Percentiles rank a stretch among this genome's conserved stretches.
phyloP scores from a whole-genome alignment of 371 early-diverging fungal genomes.

The Saksenaea oblongispora region DNA sequence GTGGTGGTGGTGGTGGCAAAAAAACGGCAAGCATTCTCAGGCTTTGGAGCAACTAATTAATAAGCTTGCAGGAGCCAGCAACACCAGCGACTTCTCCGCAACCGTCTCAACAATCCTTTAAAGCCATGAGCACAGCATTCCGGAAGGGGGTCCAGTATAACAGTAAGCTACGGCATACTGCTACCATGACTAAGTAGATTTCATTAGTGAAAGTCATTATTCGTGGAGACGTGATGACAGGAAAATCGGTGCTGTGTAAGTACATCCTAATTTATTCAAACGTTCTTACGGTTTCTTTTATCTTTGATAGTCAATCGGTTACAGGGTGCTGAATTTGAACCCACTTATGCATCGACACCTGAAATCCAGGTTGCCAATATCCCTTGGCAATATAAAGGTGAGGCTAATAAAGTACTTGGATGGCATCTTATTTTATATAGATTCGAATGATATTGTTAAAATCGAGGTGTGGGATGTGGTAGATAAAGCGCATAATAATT shows the following conservation, averaged over 20 bases:
- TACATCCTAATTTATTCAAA: background rate
- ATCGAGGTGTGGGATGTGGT: conserved; percentile 75
- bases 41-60: background rate
- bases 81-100: conserved; percentile 5
- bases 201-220: conserved; percentile 66
- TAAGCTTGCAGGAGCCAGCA: conserved; percentile 11
- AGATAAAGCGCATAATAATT: conserved; percentile 55
- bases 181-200: background rate
- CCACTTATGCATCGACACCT: conserved; percentile 55
- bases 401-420: background rate
- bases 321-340: conserved; percentile 57
- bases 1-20: conserved; percentile 31
- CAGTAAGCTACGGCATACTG: conserved; percentile 25
- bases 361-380: conserved; percentile 72
- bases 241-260: conserved; percentile 66
- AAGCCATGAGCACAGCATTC: conserved; percentile 49
- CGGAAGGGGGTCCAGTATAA: conserved; percentile 60
- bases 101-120: conserved; percentile 27
- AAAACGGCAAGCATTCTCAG: conserved; percentile 14
- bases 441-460: conserved; percentile 64
- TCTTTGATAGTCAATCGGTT: conserved; percentile 51
- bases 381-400: conserved; percentile 68
- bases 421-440: conserved; percentile 15
- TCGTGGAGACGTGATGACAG: conserved; percentile 69
- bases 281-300: background rate